Evolutionary conservation across 257 asterid genomes (phyloP).

Genomic region (Hygrophila difformis): DNA sequence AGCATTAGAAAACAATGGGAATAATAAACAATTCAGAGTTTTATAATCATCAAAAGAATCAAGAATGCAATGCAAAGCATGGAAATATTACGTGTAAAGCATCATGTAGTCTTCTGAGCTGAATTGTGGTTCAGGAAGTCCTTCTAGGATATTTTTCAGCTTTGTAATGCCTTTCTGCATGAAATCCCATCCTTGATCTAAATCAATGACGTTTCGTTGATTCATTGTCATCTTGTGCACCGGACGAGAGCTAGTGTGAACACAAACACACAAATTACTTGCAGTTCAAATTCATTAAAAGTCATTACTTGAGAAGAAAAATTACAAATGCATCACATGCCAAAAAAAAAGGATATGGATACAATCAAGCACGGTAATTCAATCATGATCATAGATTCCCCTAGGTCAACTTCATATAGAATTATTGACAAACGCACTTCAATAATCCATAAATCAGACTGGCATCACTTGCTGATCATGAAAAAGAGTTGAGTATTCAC

Average conservation of each 20-base stretch:
- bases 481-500: neutral
- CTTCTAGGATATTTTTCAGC: slow-evolving; percentile 86
- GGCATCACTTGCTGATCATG: neutral
- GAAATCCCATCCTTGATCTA: slow-evolving; percentile 92
- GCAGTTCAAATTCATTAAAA: slow-evolving; percentile 16
- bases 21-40: slow-evolving; percentile 18
- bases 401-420: slow-evolving; percentile 4
- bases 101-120: slow-evolving; percentile 87
- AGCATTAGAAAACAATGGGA: slow-evolving; percentile 17
- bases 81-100: slow-evolving; percentile 76
- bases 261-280: slow-evolving; percentile 10
- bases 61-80: slow-evolving; percentile 1
- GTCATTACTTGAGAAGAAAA: neutral
- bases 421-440: neutral
- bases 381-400: neutral
- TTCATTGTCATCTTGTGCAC: slow-evolving; percentile 46
- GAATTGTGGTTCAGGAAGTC: slow-evolving; percentile 88
- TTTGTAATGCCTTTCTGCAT: slow-evolving; percentile 87
- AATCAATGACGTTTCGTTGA: slow-evolving; percentile 65
- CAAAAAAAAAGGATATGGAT: neutral
- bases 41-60: slow-evolving; percentile 15
- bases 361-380: neutral
- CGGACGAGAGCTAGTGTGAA: slow-evolving; percentile 13
- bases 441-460: neutral
- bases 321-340: too few relatives aligned